Base-by-base conservation (phyloP, 148 eudicot species). In the Rheum nobile region DNA sequence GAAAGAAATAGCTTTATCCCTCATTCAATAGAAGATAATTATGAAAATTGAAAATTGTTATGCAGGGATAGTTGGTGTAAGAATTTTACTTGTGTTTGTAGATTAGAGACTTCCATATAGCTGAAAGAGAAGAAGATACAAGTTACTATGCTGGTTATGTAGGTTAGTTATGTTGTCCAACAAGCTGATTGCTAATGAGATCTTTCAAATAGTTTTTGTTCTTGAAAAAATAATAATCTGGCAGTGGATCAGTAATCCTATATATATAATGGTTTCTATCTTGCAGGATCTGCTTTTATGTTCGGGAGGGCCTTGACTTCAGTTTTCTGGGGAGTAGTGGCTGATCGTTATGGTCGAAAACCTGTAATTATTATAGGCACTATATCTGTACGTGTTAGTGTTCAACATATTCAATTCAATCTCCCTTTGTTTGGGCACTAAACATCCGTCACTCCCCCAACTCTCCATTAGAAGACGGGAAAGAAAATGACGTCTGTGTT, bases 301-400 rank as follows among this genome's bases (percentile, higher is more conserved):
- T n/a, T n/a, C n/a, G n/a, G n/a, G n/a, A n/a, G n/a, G n/a, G n/a
- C n/a, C n/a, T n/a, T n/a, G n/a, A n/a, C n/a, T n/a, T n/a, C n/a
- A n/a, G n/a, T n/a, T n/a, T n/a, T n/a, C n/a, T n/a, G n/a, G n/a
- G n/a, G n/a, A n/a, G n/a, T n/a, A n/a, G n/a, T n/a, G n/a, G n/a
- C 98, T 75, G 98, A 94, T 86, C 81, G 84, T 82, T 94, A 88
- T 87, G 98, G 98, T 76, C 91, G 97, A 44, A 94, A 88, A 72
- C 96, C 97, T 31, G 91, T 94, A 57, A 85, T 94, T 46, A 80
- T 89, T 34, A 74, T 88, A n/a, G 96, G 98, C 82, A 83, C 81
- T 72, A 71, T 74, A 28, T 5, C 88, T 78, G n/a, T n/a, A n/a
- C n/a, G 80, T 94, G 96, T 94, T 11, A 24, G 65, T 57, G 26